phyloP scores from a whole-genome alignment of 306 rosid species.

The Cicer chorassanicum region DNA sequence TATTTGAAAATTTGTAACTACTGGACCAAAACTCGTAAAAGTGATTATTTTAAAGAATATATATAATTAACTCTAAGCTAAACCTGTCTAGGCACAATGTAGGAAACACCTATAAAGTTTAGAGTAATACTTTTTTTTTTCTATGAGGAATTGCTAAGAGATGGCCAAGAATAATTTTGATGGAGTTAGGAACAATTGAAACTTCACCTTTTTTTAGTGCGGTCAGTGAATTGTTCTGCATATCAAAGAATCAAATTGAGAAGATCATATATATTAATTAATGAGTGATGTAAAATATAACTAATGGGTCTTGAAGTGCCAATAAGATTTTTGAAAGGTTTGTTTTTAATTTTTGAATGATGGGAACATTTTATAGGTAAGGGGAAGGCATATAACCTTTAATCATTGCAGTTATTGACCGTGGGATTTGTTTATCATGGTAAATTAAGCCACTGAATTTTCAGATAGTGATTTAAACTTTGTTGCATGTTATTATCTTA shows the following conservation, averaged over 20 bases:
- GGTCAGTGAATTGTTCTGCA: not conserved
- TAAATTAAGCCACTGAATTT: constrained; percentile 32
- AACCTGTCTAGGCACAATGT: constrained; percentile 44
- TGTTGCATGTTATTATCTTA: not conserved
- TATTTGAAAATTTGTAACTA: too few species aligned
- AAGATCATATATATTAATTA: constrained; percentile 6
- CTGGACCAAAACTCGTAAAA: too few species aligned
- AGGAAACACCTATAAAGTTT: constrained; percentile 11
- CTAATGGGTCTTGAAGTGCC: constrained; percentile 4
- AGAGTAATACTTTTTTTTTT: constrained; percentile 14
- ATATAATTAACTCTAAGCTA: not conserved
- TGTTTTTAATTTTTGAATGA: not conserved
- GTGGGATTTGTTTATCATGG: constrained; percentile 10
- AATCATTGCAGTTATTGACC: constrained; percentile 31
- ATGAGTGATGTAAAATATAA: not conserved
- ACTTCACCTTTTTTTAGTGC: constrained; percentile 27
- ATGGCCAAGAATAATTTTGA: constrained; percentile 11
- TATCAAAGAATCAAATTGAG: constrained; percentile 33
- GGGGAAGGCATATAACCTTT: constrained; percentile 22
- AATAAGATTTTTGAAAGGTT: constrained; percentile 11
- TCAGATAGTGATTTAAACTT: constrained; percentile 25
- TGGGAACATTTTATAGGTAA: constrained; percentile 1
- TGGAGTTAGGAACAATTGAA: not conserved
- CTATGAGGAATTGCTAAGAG: not conserved
- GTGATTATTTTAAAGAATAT: too few species aligned